Evolutionary conservation across 768 basidiomycete species (phyloP).

Genomic region (Agrocybe praecox): DNA sequence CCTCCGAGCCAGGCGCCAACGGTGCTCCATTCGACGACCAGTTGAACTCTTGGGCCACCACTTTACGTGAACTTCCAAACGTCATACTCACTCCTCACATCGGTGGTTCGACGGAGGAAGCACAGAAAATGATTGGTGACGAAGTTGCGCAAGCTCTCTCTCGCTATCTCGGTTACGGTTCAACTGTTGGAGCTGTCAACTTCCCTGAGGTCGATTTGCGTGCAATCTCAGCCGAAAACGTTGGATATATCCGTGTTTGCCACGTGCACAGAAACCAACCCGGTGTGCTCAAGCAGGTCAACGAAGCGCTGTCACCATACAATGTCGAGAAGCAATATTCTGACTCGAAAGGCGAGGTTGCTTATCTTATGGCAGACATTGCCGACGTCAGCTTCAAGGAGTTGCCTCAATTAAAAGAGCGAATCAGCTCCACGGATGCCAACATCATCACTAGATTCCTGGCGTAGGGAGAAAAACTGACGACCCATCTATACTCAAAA

Average conservation of each 20-base stretch:
- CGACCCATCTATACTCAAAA: slow-evolving; percentile 13
- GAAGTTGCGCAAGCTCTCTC: slow-evolving; percentile 87
- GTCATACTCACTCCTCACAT: slow-evolving; percentile 98
- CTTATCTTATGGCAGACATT: slow-evolving; percentile 98
- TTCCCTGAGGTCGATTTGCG: slow-evolving; percentile 99
- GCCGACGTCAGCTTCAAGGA: slow-evolving; percentile 84
- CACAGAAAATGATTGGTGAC: slow-evolving; percentile 95
- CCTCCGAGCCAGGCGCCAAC: slow-evolving; percentile 89
- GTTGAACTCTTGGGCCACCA: slow-evolving; percentile 82
- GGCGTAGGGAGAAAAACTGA: slow-evolving; percentile 37
- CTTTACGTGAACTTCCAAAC: slow-evolving; percentile 79
- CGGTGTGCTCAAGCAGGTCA: slow-evolving; percentile 93
- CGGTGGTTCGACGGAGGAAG: slow-evolving; percentile 98
- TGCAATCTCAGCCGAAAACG: slow-evolving; percentile 84
- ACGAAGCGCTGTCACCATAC: slow-evolving; percentile 91
- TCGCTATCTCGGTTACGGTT: slow-evolving; percentile 92
- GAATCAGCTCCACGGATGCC: slow-evolving; percentile 76
- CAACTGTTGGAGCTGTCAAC: slow-evolving; percentile 92
- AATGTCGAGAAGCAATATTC: slow-evolving; percentile 99
- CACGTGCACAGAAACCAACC: slow-evolving; percentile 96
- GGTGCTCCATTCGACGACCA: slow-evolving; percentile 89
- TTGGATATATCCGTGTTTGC: slow-evolving; percentile 84
- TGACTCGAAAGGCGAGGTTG: slow-evolving; percentile 92
- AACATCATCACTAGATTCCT: slow-evolving; percentile 92
- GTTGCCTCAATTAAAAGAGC: slow-evolving; percentile 74